Percentiles rank a stretch among this genome's conserved stretches.
Conservation (phyloP, 2,329 filamentous ascomycete species). For the Trichoderma koningii region DNA sequence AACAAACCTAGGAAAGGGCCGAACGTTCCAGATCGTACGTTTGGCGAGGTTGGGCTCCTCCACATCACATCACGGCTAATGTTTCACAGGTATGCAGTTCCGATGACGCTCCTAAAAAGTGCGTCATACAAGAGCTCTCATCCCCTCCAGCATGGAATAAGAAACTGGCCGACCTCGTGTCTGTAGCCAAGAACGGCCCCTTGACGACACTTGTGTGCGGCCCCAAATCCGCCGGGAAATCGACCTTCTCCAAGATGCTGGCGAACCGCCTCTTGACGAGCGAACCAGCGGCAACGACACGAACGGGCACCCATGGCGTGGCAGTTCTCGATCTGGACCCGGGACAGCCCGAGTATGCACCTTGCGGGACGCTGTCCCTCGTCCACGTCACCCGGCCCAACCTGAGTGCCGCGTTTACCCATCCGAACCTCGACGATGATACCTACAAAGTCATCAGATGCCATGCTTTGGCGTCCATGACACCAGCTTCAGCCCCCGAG, state of each 20-base stretch:
- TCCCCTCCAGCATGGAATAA: slow-evolving; percentile 64
- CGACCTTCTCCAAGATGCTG: slow-evolving; percentile 69
- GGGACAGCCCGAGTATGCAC: slow-evolving; percentile 73
- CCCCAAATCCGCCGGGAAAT: slow-evolving; percentile 73
- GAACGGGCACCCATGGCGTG: slow-evolving; percentile 39
- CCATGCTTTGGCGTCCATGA: slow-evolving; percentile 66
- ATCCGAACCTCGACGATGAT: slow-evolving; percentile 46
- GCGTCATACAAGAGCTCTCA: slow-evolving; percentile 55
- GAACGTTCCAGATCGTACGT: slow-evolving; percentile 55
- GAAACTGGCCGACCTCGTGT: slow-evolving; percentile 52
- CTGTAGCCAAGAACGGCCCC: slow-evolving; percentile 39
- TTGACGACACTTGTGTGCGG: slow-evolving; percentile 63
- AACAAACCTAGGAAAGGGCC: slow-evolving; percentile 15
- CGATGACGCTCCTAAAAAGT: slow-evolving; percentile 53
- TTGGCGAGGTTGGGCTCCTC: background rate
- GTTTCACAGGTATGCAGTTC: slow-evolving; percentile 53
- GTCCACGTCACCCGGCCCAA: slow-evolving; percentile 62
- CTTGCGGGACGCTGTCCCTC: slow-evolving; percentile 70
- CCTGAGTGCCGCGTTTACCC: slow-evolving; percentile 67
- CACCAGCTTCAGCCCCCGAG: slow-evolving; percentile 65
- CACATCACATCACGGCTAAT: slow-evolving; percentile 31
- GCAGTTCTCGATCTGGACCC: slow-evolving; percentile 75
- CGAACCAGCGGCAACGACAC: slow-evolving; percentile 20
- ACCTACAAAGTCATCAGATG: slow-evolving; percentile 53
- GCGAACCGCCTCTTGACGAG: slow-evolving; percentile 66